Base-by-base conservation (phyloP, 495 filamentous ascomycete genomes). In the Penicillium atrosanguineum region DNA sequence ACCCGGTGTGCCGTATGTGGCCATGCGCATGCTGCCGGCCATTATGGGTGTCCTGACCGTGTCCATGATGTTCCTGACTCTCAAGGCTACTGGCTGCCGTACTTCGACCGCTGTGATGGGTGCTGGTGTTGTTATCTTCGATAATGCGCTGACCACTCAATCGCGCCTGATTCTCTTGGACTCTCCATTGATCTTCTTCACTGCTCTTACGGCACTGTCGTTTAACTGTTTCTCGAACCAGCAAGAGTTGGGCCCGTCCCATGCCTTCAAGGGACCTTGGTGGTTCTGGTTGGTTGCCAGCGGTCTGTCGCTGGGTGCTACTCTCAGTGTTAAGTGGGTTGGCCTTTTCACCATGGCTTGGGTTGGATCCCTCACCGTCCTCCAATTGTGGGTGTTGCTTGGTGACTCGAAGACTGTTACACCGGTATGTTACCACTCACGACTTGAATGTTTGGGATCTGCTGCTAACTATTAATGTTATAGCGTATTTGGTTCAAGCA, bases 331-430 rank as follows among this genome's bases (percentile, higher is more conserved):
- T 52, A 98, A 98, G 78, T 98, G 94, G 94, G 94, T 98, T 65
- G 94, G 94, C 31, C 78, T 98, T 42, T 97, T 97, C 77, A 98
- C 94, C 41, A 97, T 97, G 69, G 94, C 93, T 19, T 98, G 94
- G 94, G 91, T 98, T 64, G 94, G 94, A 44, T 84, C 80, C 65
- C 82, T 98, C 73, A 98, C 94, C 16, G 68, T 90, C 42, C 74
- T 97, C 16, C 94, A 98, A 73, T 77, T 98, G 26, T 98, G 94
- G 94, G 84, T 95, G 54, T 72, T 98, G 40, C 85, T 97, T 37
- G 94, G 93, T 46, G 95, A 97, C 67, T 76, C 83, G 31, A 90
- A 83, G 68, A 89, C 82, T 44, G 89, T 97, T 26, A 89, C 89
- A 49, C 80, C 90, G 29, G 84, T 84, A 73, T 59, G 78, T 68